Evolutionary conservation across 495 filamentous ascomycete species (phyloP), one percentile per base, ranked within the genome.

Genomic region (Hapsidospora chrysogenum): DNA sequence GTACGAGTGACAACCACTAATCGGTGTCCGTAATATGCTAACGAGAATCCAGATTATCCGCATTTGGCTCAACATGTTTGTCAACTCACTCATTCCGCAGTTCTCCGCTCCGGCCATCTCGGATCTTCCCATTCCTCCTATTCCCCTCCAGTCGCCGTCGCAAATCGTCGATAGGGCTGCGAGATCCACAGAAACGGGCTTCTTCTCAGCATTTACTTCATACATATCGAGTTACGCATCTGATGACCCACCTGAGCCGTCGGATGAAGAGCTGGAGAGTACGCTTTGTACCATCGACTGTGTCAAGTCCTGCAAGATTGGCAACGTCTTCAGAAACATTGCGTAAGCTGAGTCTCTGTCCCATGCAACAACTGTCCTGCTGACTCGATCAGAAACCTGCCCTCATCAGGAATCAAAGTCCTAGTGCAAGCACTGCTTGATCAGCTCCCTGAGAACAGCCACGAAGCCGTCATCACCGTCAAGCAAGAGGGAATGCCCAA

Each of bases 191-290:
- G 89, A 99, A 16, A 68, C 72, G 2, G 85, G 92, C 5, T 64
- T 99, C 15, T 79, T 99, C 48, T 93, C 85, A 3, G 83, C 89
- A 4, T 80, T 99, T 39, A 85, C 86, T 1, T 92, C 82, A 4
- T 96, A 95, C 43, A 80, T 99, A 15, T 92, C 86, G n/a, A 95
- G 85, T 51, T 95, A 96, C 59, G 89, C 92, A 17, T 92, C 85
- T 13, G 92, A 95, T 50, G 89, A 99, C 44, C 89, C 89, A 8
- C 89, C 89, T 4, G 92, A 96, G 56, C 89, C 89, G 1, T 95
- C 89, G 1, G 85, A 94, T 37, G 89, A 96, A 47, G 89, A 99
- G 52, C 63, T 99, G 31, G 92, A 96, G 42, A 93, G 86, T 50
- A 96, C 89, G 0, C 57, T 96, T 11, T 85, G 80, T 51, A 87